Base-by-base conservation (phyloP, 2,329 filamentous ascomycete species). In the Trichoderma guizhouense region DNA sequence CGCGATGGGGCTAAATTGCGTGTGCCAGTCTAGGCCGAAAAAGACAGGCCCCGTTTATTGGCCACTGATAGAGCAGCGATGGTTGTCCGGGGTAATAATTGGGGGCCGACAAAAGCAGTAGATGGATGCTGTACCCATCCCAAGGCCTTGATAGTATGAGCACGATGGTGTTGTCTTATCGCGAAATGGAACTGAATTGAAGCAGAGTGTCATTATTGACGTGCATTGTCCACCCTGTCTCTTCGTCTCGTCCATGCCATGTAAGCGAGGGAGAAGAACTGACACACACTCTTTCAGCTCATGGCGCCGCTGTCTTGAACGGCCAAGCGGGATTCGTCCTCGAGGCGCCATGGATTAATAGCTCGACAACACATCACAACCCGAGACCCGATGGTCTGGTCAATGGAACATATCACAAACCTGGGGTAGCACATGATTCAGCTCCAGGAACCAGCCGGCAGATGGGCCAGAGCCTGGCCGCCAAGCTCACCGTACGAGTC, bases 351-450 rank as follows among this genome's bases (percentile, higher is more conserved):
- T 30, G 32, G 18, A n/a, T 26, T n/a, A 60, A 34, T 60, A 34
- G 18, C 28, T 21, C 28, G 8, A n/a, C 6, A 5, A 34, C n/a
- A 61, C 21, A 36, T 51, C 21, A 28, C 65, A 30, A 12, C 30
- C 9, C 21, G 14, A 36, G 57, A 39, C 28, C 66, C 66, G 66
- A 36, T 61, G 12, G 36, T 53, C 18, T 62, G 66, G 57, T 62
- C 39, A 36, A 47, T 39, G 57, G 14, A 28, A 53, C 57, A 61
- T 21, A 28, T 30, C 26, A 51, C 55, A 53, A 69, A 51, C 30
- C 43, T 61, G 57, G 26, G 39, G 57, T 62, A 62, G 57, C 39
- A 69, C 67, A 69, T 69, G 67, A 61, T 34, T 36, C 57, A 62
- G 39, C 36, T 32, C 28, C 57, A 69, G 39, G 39, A 30, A 61